Base-by-base conservation (phyloP, 2,329 filamentous ascomycete species). In the Trichoderma polysporum region DNA sequence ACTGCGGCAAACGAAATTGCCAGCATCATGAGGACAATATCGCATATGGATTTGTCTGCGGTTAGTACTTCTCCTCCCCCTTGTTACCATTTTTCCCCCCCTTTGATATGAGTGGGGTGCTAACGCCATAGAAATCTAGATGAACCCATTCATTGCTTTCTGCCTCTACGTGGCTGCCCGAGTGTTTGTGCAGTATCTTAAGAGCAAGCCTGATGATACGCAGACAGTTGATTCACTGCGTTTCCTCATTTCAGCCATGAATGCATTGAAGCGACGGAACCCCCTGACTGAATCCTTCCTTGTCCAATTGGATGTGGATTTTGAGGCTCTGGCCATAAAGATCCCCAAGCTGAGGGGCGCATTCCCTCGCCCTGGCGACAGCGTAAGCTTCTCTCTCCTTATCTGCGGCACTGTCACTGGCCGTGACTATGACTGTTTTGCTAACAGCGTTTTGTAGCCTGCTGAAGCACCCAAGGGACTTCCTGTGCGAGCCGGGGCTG, bases 171-270 rank as follows among this genome's bases (percentile, higher is more conserved):
- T 98, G n/a, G 91, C 94, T 12, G 92, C 94, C 25, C 88, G 95
- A 60, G 94, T 98, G 0, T 98, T 98, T 74, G 90, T 98, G 8
- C 94, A 98, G 76, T 97, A 96, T 74, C 84, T 98, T n/a, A 97
- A 97, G 78, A 95, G 91, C 66, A 86, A 91, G n/a, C 93, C 94
- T 0, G 90, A 94, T 33, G 94, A 98, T 77, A 88, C 84, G 74
- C 91, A 88, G 77, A 91, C 88, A 70, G 88, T 84, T 19, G 90
- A 94, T 66, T 94, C 93, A 0, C 81, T 98, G n/a, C 90, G 94
- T 66, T 98, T 99, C 76, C 84, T 98, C 17, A 85, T 98, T 2
- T 89, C 90, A 22, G 94, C 94, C 5, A 97, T 99, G 89, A 91
- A 93, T 71, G 93, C 92, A 4, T 80, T 98, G 71, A 97, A 96